Evolutionary conservation across 345 rosid genomes (phyloP).

Genomic region (Draba incana): DNA sequence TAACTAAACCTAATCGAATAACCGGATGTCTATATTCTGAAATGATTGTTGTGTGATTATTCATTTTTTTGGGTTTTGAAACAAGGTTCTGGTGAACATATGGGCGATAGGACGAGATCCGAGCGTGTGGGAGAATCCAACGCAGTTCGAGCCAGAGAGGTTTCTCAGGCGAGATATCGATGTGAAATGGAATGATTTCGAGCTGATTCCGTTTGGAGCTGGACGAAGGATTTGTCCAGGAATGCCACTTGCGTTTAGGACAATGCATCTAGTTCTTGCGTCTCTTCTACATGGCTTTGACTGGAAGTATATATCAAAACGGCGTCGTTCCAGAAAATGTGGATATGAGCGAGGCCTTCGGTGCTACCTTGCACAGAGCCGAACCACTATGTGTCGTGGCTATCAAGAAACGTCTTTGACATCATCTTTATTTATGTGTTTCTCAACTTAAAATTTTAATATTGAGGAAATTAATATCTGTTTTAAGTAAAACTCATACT

Average conservation of each 20-base stretch:
- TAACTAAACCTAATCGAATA: not conserved
- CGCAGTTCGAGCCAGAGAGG: conserved; percentile 39
- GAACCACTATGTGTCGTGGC: conserved; percentile 33
- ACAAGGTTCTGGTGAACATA: conserved; percentile 36
- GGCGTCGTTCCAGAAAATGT: conserved; percentile 38
- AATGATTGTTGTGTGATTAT: not conserved
- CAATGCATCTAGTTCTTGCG: conserved; percentile 50
- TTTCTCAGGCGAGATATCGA: conserved; percentile 21
- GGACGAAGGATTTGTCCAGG: conserved; percentile 40
- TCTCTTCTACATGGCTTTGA: conserved; percentile 46
- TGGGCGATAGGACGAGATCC: conserved; percentile 48
- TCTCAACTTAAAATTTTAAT: not conserved
- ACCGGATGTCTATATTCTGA: not conserved
- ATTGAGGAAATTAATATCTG: too few relatives aligned
- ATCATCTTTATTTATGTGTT: conserved; percentile 15
- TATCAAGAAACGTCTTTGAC: conserved; percentile 24
- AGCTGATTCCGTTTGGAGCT: conserved; percentile 34
- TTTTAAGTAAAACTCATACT: too few relatives aligned
- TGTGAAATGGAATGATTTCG: conserved; percentile 36
- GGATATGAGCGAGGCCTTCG: conserved; percentile 45
- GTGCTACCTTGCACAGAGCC: conserved; percentile 35
- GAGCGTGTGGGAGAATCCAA: conserved; percentile 36
- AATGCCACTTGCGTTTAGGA: conserved; percentile 45
- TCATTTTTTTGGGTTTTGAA: not conserved
- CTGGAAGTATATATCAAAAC: conserved; percentile 39